These are phyloP conservation scores for Lanmaoa pseudosensibilis DNA, from an alignment of 768 basidiomycete species.

Conservation along the genomic window DNA sequence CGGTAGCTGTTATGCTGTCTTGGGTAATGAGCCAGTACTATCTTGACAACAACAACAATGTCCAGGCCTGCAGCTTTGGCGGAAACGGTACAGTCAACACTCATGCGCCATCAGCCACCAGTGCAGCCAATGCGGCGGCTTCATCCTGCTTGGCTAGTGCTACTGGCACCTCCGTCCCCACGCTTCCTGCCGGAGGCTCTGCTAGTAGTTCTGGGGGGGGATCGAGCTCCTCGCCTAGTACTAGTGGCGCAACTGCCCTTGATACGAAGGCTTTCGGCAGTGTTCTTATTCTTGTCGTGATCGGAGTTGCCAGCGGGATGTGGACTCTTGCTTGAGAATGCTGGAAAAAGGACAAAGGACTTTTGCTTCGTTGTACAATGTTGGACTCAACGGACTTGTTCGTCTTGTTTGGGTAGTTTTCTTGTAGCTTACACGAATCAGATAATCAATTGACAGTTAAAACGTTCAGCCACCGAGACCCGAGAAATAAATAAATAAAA, in stretches of 20 bases:
- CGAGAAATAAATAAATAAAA: slow-evolving; percentile 6
- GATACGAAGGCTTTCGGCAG: slow-evolving; percentile 40
- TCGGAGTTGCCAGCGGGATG: slow-evolving; percentile 42
- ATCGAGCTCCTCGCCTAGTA: slow-evolving; percentile 24
- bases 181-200: slow-evolving; percentile 38
- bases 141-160: slow-evolving; percentile 69
- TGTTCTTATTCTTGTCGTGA: slow-evolving; percentile 35
- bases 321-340: slow-evolving; percentile 39
- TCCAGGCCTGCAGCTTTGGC: slow-evolving; percentile 70
- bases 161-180: slow-evolving; percentile 62
- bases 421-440: background rate
- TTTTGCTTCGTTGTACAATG: background rate
- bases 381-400: background rate
- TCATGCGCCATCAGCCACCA: slow-evolving; percentile 46
- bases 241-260: slow-evolving; percentile 24
- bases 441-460: background rate
- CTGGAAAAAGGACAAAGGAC: slow-evolving; percentile 6
- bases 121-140: slow-evolving; percentile 55
- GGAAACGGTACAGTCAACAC: slow-evolving; percentile 83
- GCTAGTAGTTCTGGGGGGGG: slow-evolving; percentile 19
- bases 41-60: slow-evolving; percentile 56
- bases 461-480: slow-evolving; percentile 5
- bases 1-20: slow-evolving; percentile 70
- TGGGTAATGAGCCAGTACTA: slow-evolving; percentile 83
- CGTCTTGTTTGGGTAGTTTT: background rate